Base-by-base conservation (phyloP, 176 grass and related monocot genomes). In the Saccharum officinarum region DNA sequence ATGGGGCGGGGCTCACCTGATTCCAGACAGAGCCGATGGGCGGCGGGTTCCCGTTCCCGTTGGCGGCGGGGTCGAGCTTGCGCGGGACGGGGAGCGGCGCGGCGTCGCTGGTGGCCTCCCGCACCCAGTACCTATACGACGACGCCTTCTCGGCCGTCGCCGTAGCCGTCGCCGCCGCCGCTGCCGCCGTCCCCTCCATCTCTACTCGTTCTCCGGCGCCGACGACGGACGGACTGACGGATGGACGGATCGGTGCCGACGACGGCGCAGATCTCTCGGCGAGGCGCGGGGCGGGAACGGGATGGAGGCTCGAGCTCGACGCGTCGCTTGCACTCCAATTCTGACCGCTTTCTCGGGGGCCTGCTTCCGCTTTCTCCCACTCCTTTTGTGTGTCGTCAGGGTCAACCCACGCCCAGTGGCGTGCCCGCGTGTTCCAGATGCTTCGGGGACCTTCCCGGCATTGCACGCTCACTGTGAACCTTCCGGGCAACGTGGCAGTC, bases 11-110 rank as follows among this genome's bases (percentile, higher is more conserved):
- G 3, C 84, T 23, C 14, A 95, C 95, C 96, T 99, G 91, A 61
- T 99, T 99, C 97, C 97, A 99, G 39, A 90, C 97, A 75, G 97
- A 99, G 73, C 97, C 97, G 45, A 99, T 88, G 30, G 91, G 70
- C 15, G 82, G 66, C 4, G 87, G 71, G 75, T 93, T 79, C 36
- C 80, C 78, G 40, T 80, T 57, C 36, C 80, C 85, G 63, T 88
- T 82, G 80, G 80, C 73, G n/a, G 31, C 52, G 41, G 89, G 57
- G 60, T 90, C 87, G 60, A 98, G 91, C 93, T 89, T 95, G 25
- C 90, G 89, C 9, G 91, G 96, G 1, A 79, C 88, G 3, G 93
- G 91, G 42, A 50, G 85, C 3, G 97, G 97, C 22, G 93, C 93
- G 6, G 97, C 93, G 31, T 96, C 93, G 22, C 71, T 84, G 23